Percentiles rank a stretch among this genome's conserved stretches.
phyloP scores from a whole-genome alignment of 2,329 filamentous ascomycete genomes.

The Pseudocercospora vitis region DNA sequence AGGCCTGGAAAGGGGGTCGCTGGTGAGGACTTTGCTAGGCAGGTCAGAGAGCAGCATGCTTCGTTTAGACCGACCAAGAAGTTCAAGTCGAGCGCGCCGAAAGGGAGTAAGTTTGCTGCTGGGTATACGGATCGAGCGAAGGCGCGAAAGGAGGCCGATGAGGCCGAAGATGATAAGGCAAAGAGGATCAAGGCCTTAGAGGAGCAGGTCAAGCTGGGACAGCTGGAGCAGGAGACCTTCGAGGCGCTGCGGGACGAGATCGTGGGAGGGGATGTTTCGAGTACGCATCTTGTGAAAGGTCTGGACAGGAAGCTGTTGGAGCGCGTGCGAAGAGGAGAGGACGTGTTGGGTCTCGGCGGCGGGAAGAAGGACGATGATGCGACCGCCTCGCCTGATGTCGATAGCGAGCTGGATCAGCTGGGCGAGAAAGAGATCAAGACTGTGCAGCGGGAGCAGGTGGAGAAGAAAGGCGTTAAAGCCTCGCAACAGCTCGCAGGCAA shows the following conservation, averaged over 20 bases:
- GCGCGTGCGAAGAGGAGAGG: constrained; percentile 66
- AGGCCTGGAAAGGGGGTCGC: constrained; percentile 60
- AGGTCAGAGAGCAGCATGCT: constrained; percentile 72
- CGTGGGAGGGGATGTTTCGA: constrained; percentile 73
- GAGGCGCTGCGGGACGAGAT: constrained; percentile 73
- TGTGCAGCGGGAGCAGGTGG: constrained; percentile 58
- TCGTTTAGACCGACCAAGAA: constrained; percentile 59
- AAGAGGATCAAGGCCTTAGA: constrained; percentile 75
- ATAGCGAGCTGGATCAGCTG: constrained; percentile 53
- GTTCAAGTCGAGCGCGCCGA: constrained; percentile 73
- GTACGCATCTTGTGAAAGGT: constrained; percentile 88
- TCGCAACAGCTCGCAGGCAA: constrained; percentile 45
- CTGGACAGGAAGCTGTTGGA: constrained; percentile 80
- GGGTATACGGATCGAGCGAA: constrained; percentile 85
- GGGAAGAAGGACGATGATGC: constrained; percentile 33
- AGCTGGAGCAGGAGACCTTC: constrained; percentile 79
- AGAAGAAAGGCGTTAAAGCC: constrained; percentile 54
- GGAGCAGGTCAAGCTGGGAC: constrained; percentile 75
- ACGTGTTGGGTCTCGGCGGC: constrained; percentile 46
- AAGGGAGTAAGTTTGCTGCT: constrained; percentile 73
- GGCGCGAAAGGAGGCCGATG: constrained; percentile 53
- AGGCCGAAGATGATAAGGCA: constrained; percentile 56
- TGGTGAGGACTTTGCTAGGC: constrained; percentile 74
- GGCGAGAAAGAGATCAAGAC: constrained; percentile 68
- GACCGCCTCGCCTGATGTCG: constrained; percentile 35